phyloP scores from a whole-genome alignment of 1,284 basidiomycete genomes.

The Porogramme epimiltina region DNA sequence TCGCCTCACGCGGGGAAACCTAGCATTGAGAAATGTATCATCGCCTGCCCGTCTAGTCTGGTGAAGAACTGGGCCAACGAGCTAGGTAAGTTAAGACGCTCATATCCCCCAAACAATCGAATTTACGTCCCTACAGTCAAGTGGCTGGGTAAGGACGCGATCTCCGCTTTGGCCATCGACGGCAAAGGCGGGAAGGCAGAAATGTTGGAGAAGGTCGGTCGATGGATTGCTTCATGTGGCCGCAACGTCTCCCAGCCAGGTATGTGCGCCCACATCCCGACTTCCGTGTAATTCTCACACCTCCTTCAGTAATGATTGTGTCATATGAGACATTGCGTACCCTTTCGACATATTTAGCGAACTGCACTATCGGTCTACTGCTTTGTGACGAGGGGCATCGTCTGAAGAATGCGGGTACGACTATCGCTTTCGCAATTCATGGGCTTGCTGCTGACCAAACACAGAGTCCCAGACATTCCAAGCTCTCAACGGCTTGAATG shows the following conservation, averaged over 20 bases:
- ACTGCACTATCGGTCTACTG: slow-evolving; percentile 85
- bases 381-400: slow-evolving; percentile 98
- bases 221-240: slow-evolving; percentile 88
- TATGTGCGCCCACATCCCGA: slow-evolving; percentile 35
- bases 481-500: slow-evolving; percentile 83
- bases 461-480: slow-evolving; percentile 89
- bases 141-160: slow-evolving; percentile 87
- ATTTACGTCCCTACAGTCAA: slow-evolving; percentile 58
- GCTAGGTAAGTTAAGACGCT: slow-evolving; percentile 59
- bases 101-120: neutral
- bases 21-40: slow-evolving; percentile 97
- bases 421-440: slow-evolving; percentile 3
- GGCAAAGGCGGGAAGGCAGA: slow-evolving; percentile 88
- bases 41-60: slow-evolving; percentile 95
- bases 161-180: slow-evolving; percentile 84
- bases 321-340: slow-evolving; percentile 97
- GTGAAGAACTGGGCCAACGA: slow-evolving; percentile 99
- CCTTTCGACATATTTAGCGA: slow-evolving; percentile 73
- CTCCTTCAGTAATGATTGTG: slow-evolving; percentile 90
- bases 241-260: slow-evolving; percentile 89
- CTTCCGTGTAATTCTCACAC: neutral
- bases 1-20: slow-evolving; percentile 86
- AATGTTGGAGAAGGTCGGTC: slow-evolving; percentile 74
- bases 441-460: neutral
- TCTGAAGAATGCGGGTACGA: slow-evolving; percentile 90